A percentile compares a stretch with the other conserved stretches of the same genome.
These are phyloP conservation scores for Tylopilus plumbeoviolaceoides DNA, from an alignment of 768 basidiomycete genomes.

Conservation along the genomic window DNA sequence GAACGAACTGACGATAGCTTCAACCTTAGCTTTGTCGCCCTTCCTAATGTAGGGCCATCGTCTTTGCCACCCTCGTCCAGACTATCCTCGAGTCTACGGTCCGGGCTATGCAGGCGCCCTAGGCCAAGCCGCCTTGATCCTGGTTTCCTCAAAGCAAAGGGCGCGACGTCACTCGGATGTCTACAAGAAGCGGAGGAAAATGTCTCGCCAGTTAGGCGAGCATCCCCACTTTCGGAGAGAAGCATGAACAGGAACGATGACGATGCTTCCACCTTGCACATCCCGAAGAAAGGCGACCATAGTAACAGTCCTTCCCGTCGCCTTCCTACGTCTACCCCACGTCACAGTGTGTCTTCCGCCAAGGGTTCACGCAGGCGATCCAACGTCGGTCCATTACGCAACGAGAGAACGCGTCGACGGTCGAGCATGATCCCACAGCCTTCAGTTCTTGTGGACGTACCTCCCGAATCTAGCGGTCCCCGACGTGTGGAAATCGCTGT, in stretches of 20 bases:
- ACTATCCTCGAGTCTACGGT: conserved; percentile 12
- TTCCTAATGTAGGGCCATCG: conserved; percentile 16
- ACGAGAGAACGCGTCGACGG: conserved; percentile 67
- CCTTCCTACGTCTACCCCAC: conserved; percentile 43
- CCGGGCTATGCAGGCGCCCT: conserved; percentile 38
- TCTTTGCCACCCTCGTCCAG: conserved; percentile 37
- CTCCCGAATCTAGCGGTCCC: conserved; percentile 28
- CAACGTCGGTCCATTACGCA: conserved; percentile 70
- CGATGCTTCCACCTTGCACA: conserved; percentile 19
- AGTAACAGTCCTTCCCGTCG: conserved; percentile 48
- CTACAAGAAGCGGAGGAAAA: conserved; percentile 73
- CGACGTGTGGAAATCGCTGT: conserved; percentile 40
- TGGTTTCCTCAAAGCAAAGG: conserved; percentile 57
- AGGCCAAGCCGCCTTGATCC: conserved; percentile 68
- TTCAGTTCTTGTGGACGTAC: conserved; percentile 42
- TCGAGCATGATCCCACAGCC: conserved; percentile 80
- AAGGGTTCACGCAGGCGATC: conserved; percentile 58
- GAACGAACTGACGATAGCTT: conserved; percentile 81
- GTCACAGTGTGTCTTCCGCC: conserved; percentile 28
- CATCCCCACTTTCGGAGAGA: conserved; percentile 57
- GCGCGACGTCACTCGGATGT: conserved; percentile 50
- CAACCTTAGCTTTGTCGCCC: conserved; percentile 47
- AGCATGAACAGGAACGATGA: conserved; percentile 48
- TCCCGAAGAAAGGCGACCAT: conserved; percentile 35
- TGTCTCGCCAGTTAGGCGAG: conserved; percentile 28